These are phyloP conservation scores for Saccharomycopsis sp. DNA, from an alignment of 805 yeast genomes.

Conservation along the genomic window DNA sequence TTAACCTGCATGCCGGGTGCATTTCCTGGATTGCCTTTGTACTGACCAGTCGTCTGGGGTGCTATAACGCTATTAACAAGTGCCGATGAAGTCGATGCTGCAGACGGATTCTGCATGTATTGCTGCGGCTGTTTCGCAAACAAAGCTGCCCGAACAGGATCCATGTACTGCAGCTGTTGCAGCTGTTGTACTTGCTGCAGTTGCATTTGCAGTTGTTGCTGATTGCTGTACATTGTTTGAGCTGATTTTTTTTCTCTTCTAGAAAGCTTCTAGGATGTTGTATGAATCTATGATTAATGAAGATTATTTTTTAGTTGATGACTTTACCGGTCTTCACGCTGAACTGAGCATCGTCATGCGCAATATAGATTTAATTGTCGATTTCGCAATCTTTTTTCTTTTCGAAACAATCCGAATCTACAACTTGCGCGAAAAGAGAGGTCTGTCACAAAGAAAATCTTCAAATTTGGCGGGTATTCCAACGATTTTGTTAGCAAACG, in stretches of 20 bases:
- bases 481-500: no score
- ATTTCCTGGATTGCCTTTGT: not conserved
- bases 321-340: no score
- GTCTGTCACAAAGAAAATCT: not conserved
- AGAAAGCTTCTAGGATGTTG: not conserved
- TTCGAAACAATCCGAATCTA: not conserved
- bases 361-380: not conserved
- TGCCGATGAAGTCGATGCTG: conserved; percentile 3
- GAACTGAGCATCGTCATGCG: no score
- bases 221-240: conserved; percentile 10
- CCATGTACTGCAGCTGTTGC: conserved; percentile 10
- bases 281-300: not conserved
- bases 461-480: not conserved
- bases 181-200: conserved; percentile 17
- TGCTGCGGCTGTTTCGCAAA: conserved; percentile 14
- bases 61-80: not conserved
- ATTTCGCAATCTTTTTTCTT: not conserved
- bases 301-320: no score
- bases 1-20: conserved; percentile 6
- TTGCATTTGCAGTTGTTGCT: conserved; percentile 18
- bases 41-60: not conserved
- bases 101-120: conserved; percentile 7
- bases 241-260: not conserved
- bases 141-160: conserved; percentile 3
- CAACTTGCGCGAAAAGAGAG: no score